Evolutionary conservation across 257 asterid species (phyloP).

Genomic region (Solanum corneliomulleri): DNA sequence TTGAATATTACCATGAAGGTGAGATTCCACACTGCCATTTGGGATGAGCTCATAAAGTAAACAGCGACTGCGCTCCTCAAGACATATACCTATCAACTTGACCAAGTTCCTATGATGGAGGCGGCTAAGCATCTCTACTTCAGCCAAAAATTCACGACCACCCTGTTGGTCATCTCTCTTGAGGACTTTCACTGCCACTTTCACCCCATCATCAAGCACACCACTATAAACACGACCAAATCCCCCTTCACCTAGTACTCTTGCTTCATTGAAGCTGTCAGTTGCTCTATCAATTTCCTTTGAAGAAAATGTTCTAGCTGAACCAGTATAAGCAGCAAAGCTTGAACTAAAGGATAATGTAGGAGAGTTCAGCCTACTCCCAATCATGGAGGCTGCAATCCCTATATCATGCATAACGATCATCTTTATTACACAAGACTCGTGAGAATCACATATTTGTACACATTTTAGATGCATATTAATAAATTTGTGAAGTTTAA

Average conservation of each 20-base stretch:
- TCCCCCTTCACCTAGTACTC: conserved; percentile 90
- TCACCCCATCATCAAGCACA: conserved; percentile 63
- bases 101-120: conserved; percentile 91
- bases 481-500: not conserved
- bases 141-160: conserved; percentile 85
- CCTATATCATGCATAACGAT: conserved; percentile 19
- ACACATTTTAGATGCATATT: not conserved
- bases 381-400: conserved; percentile 31
- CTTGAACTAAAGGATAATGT: conserved; percentile 70
- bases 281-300: conserved; percentile 74
- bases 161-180: conserved; percentile 93
- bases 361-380: conserved; percentile 61
- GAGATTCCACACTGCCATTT: conserved; percentile 89
- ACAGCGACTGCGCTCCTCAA: conserved; percentile 73
- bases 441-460: not conserved
- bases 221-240: conserved; percentile 90
- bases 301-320: conserved; percentile 62
- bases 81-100: conserved; percentile 75
- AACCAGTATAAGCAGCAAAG: conserved; percentile 65
- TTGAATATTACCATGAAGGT: conserved; percentile 61
- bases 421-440: not conserved
- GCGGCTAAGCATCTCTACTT: conserved; percentile 95
- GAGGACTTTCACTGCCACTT: conserved; percentile 76
- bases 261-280: conserved; percentile 56
- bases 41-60: conserved; percentile 70